phyloP scores from a whole-genome alignment of 1,139 yeast genomes.

The Candida neerlandica region DNA sequence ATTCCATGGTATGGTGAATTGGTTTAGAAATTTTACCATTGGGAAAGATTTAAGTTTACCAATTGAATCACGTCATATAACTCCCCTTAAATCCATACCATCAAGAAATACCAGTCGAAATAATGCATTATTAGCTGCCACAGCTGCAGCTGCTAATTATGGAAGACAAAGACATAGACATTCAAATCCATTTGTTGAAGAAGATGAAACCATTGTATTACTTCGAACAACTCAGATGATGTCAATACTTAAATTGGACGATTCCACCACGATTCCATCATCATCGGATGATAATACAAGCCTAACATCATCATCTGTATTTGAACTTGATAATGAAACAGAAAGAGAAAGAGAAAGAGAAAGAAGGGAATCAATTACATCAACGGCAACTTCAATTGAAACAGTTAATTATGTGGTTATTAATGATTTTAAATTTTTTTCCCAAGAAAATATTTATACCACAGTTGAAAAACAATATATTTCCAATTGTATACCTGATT shows the following conservation, averaged over 20 bases:
- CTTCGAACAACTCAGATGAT: constrained; percentile 4
- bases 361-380: constrained; percentile 15
- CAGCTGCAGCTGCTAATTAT: constrained; percentile 28
- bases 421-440: constrained; percentile 23
- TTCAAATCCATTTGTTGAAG: background rate
- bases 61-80: constrained; percentile 32
- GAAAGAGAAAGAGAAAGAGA: background rate
- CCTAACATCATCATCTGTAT: constrained; percentile 11
- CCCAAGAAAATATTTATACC: constrained; percentile 29
- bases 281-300: constrained; percentile 7
- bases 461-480: constrained; percentile 40
- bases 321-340: constrained; percentile 2
- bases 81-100: constrained; percentile 39
- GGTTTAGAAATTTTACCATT: constrained; percentile 39
- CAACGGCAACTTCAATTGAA: constrained; percentile 11
- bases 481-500: constrained; percentile 41
- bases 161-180: constrained; percentile 9
- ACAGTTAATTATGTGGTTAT: constrained; percentile 12
- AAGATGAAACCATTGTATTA: background rate
- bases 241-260: constrained; percentile 6
- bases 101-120: constrained; percentile 23
- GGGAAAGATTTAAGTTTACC: constrained; percentile 42
- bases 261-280: constrained; percentile 1
- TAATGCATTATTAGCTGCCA: constrained; percentile 29
- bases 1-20: constrained; percentile 40